phyloP scores from a whole-genome alignment of 345 rosid genomes.

The Anacardium occidentale region DNA sequence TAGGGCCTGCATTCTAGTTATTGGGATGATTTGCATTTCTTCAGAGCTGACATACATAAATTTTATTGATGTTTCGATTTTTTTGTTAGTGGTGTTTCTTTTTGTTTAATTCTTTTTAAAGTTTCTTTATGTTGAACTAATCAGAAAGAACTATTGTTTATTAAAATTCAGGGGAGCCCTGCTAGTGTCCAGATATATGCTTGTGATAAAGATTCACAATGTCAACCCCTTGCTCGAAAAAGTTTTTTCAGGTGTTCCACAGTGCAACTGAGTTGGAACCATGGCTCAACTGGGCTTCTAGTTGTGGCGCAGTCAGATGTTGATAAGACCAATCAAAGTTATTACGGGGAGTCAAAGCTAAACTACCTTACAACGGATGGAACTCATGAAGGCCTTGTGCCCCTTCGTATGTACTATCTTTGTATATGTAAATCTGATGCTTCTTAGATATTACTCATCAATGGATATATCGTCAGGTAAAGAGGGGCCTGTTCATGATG shows the following conservation, averaged over 20 bases:
- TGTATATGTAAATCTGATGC: slow-evolving; percentile 1
- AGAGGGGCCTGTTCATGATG: slow-evolving; percentile 98
- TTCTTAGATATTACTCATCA: slow-evolving; percentile 30
- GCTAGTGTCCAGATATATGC: slow-evolving; percentile 90
- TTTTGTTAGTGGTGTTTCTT: background rate
- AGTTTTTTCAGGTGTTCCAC: slow-evolving; percentile 88
- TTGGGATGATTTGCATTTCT: background rate
- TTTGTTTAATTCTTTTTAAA: background rate
- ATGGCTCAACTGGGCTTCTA: slow-evolving; percentile 84
- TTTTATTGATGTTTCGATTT: background rate
- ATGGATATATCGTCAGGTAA: slow-evolving; percentile 58
- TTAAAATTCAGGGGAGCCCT: slow-evolving; percentile 65
- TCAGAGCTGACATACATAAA: background rate
- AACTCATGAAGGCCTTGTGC: slow-evolving; percentile 80
- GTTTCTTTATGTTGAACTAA: background rate
- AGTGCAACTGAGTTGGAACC: slow-evolving; percentile 82
- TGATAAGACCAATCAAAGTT: slow-evolving; percentile 94
- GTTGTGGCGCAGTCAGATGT: slow-evolving; percentile 88
- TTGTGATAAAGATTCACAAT: slow-evolving; percentile 58
- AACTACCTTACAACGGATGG: slow-evolving; percentile 88
- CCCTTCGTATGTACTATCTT: slow-evolving; percentile 67
- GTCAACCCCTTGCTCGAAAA: slow-evolving; percentile 72
- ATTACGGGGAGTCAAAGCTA: slow-evolving; percentile 90
- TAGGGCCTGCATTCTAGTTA: background rate
- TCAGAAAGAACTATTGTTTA: background rate